Base-by-base conservation (phyloP, 345 rosid genomes). In the Lepidium sativum region DNA sequence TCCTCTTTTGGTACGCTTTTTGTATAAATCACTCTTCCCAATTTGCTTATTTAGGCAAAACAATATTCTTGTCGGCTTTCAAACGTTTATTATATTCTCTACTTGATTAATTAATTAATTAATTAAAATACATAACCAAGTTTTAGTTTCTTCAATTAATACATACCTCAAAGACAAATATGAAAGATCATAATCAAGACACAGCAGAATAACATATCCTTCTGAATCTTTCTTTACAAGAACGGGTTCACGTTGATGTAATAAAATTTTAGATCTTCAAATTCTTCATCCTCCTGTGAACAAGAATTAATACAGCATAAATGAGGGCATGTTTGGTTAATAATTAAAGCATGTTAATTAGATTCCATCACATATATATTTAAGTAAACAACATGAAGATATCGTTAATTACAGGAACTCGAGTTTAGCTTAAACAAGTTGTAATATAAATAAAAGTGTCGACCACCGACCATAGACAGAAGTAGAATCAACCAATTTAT, bases 261-360 rank as follows among this genome's bases (percentile, higher is more conserved):
- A 5, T 31, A 6, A 32, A 18, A 23, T 72, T n/a, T 72, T 76
- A 68, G 77, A 82, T 79, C 86, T 75, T 82, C 45, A 83, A 71
- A 79, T 88, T 91, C 84, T 77, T 84, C 82, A 80, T 51, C 10
- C 72, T 23, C 25, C 25, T 23, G 25, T 23, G 25, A 81, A 58
- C 17, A 15, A 78, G 1, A 69, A 47, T 68, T 27, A 54, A 71
- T 63, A 66, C 35, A 66, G 1, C 21, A 41, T 80, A 47, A 50
- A 17, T 14, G 21, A 21, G 40, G 23, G 54, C 61, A 41, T 40
- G 48, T 16, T 40, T 34, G 32, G 9, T 50, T 20, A 48, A 60
- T 60, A 18, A 17, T 58, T 23, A 3, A 65, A 60, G 45, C 72
- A 66, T 39, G 63, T 53, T 73, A 33, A 67, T 67, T 60, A 73